These are phyloP conservation scores for Fistulifera pelliculosa DNA, from an alignment of 108 stramenopile species.

Conservation along the genomic window DNA sequence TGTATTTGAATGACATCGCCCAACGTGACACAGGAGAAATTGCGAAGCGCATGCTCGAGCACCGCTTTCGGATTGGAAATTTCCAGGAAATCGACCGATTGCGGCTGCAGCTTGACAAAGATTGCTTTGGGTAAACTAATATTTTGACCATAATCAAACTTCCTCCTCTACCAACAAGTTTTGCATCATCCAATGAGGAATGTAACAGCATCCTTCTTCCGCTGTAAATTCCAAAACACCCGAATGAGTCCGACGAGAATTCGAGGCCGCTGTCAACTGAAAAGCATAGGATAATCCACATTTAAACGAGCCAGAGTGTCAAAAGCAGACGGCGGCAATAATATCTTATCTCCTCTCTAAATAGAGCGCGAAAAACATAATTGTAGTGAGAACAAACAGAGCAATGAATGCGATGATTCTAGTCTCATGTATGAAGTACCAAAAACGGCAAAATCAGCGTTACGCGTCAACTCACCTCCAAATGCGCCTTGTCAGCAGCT, in stretches of 20 bases:
- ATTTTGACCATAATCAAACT: constrained; percentile 90
- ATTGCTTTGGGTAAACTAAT: constrained; percentile 90
- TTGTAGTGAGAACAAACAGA: not conserved
- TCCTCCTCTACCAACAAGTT: constrained; percentile 86
- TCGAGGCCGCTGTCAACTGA: constrained; percentile 41
- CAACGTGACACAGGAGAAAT: constrained; percentile 96
- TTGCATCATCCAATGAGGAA: constrained; percentile 99
- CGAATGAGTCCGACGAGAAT: constrained; percentile 72
- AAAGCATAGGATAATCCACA: constrained; percentile 96
- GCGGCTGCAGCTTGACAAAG: constrained; percentile 97
- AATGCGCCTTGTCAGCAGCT: constrained; percentile 80
- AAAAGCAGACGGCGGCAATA: constrained; percentile 94
- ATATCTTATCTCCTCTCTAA: constrained; percentile 93
- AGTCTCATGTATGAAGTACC: not conserved
- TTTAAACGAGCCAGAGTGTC: constrained; percentile 90
- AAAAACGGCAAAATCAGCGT: not conserved
- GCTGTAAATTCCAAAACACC: constrained; percentile 99
- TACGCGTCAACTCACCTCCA: constrained; percentile 66
- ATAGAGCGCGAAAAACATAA: constrained; percentile 5
- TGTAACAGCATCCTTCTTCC: constrained; percentile 93
- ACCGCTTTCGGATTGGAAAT: constrained; percentile 98
- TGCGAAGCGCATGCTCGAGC: constrained; percentile 90
- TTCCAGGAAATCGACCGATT: constrained; percentile 97
- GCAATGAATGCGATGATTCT: not conserved
- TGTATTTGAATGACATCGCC: constrained; percentile 95